Evolutionary conservation across 2,329 filamentous ascomycete species (phyloP), one percentile per base, ranked within the genome.

Genomic region (Cryphonectria naterciae): DNA sequence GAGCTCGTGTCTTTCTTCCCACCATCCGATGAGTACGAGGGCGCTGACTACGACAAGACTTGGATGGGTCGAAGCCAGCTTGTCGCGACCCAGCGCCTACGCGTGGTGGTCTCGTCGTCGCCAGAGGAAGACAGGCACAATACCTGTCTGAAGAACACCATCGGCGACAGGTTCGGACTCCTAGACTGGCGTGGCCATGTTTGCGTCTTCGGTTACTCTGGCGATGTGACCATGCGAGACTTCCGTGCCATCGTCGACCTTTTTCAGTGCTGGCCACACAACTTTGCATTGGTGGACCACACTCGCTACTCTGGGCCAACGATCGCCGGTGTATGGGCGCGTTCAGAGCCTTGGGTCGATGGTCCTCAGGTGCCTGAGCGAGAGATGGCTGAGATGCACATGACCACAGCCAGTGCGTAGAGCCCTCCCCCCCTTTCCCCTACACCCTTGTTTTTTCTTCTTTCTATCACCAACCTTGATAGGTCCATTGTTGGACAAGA

Each of bases 301-400:
- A 54, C 13, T 25, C 67, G 67, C 67, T 68, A 61, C 58, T 17
- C 49, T 28, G 58, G 58, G 1, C 11, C 49, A 35, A 87, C 94
- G 67, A 85, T 93, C 63, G 94, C 91, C 75, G 88, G 94, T 76
- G 94, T 95, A 81, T 94, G 94, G 77, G 49, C 28, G 1, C n/a
- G 41, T 15, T 15, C 66, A 28, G 17, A 49, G n/a, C 11, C 66
- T 19, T 17, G 37, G 37, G 10, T 5, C 6, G 10, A 15, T 56
- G 25, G 13, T 32, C 13, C 13, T 28, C 4, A 32, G 25, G 15
- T 11, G 4, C 1, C 25, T 49, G n/a, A 32, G 5, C 25, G 13
- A 13, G 52, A 56, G 8, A 19, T 56, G 4, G 10, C 1, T 5
- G 52, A 32, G 25, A n/a, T 32, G 10, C 25, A 56, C 0, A 6